phyloP scores from a whole-genome alignment of 208 protist species.

The Crithidia sp. region DNA sequence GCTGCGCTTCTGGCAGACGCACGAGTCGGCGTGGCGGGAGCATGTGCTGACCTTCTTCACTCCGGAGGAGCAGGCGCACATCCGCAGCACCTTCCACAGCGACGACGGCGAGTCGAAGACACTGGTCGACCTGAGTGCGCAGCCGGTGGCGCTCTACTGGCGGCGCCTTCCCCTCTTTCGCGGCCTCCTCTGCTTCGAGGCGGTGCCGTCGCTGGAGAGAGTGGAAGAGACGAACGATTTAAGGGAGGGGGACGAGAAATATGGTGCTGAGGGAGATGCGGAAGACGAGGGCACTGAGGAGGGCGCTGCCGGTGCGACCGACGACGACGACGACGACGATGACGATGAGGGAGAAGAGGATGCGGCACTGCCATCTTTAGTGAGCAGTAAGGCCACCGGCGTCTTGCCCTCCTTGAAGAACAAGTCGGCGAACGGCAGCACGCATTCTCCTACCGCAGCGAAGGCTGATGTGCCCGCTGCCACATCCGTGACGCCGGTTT shows the following conservation, averaged over 20 bases:
- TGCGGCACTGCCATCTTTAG: not conserved
- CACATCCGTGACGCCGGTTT: not conserved
- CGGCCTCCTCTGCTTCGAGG: conserved; percentile 67
- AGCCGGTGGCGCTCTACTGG: conserved; percentile 17
- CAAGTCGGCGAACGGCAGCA: no score
- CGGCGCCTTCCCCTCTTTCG: conserved; percentile 53
- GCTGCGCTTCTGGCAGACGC: conserved; percentile 51
- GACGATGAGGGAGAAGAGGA: not conserved
- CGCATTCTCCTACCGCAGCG: not conserved
- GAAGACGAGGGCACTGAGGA: not conserved
- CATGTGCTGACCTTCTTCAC: conserved; percentile 46
- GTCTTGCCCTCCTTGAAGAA: no score
- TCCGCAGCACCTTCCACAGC: conserved; percentile 14
- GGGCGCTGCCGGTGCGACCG: not conserved
- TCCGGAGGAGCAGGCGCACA: conserved; percentile 27
- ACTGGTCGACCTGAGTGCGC: not conserved
- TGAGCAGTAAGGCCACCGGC: no score
- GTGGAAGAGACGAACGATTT: not conserved
- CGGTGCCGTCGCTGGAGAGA: conserved; percentile 26
- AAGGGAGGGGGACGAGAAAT: not conserved
- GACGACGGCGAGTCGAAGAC: not conserved
- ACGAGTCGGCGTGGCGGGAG: conserved; percentile 56
- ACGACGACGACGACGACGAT: not conserved
- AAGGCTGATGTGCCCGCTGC: not conserved
- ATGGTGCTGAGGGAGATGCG: not conserved